Base-by-base conservation (phyloP, 768 basidiomycete genomes). In the Coprinopsis cinerea region DNA sequence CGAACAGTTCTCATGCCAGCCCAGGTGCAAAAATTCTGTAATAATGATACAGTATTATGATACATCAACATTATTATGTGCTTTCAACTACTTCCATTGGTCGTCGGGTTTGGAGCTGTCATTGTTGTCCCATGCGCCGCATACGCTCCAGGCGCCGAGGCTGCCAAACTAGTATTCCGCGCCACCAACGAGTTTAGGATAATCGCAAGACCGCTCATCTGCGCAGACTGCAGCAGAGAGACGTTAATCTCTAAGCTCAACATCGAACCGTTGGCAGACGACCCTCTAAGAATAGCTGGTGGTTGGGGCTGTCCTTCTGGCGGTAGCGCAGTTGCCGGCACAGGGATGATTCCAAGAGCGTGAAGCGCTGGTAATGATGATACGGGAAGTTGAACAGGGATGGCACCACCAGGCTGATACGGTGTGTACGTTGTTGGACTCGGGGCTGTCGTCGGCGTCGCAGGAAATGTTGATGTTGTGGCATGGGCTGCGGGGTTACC, bases 221-320 rank as follows among this genome's bases (percentile, higher is more conserved):
- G 88, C n/a, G 78, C 70, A 15, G 80, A 73, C 62, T 88, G 83
- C 48, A 92, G 69, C 17, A 83, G 64, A 14, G 82, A 81, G 24
- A 89, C 79, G 53, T 90, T 89, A 60, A 92, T 85, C 54, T 91
- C 88, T 47, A 92, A 67, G 60, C 76, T 85, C 51, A 89, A 64
- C 73, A 84, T 81, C 17, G 78, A 75, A 11, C 87, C 87, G 58
- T 87, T 82, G 5, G 80, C 76, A 2, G 81, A 80, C 1, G 84
- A 82, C 24, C 85, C 82, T 32, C 82, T 77, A 44, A 90, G 69
- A 14, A 91, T 77, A n/a, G 85, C 88, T n/a, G 83, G 75, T 0
- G 87, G 84, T 57, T 81, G 83, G 15, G 79, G 72, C 54, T 83
- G 79, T 20, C 74, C 78, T 37, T 77, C 67, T 13, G 67, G 62